Base-by-base conservation (phyloP, 2,329 filamentous ascomycete species). In the Peltaster fructicola region DNA sequence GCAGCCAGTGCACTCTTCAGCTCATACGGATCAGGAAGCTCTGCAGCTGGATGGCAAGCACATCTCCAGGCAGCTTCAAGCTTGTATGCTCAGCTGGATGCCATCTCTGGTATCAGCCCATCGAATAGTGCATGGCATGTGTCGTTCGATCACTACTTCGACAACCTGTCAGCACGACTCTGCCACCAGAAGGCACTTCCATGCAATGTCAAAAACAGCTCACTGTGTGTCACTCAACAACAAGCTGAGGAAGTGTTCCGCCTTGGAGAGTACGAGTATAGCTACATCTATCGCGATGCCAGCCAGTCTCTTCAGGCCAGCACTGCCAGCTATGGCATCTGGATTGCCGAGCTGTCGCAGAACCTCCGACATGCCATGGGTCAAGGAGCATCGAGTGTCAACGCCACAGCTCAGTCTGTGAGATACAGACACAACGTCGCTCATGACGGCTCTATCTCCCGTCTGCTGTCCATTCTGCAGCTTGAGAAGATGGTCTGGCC, bases 131-230 rank as follows among this genome's bases (percentile, higher is more conserved):
- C 59, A 3, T 88, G 79, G 56, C 77, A 85, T 41, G 59, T 51
- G 19, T 72, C 63, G 26, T 73, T 76, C 39, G 80, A 88, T 43
- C 79, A 82, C 48, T 88, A 88, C 53, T 88, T 73, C 40, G 80
- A 88, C 46, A 88, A 82, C 41, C 61, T 88, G 2, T 81, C 76
- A 0, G 73, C 78, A 0, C 63, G 78, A 0, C 73, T 81, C 43
- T 88, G 79, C 46, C 78, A 88, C 43, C 54, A 50, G 10, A 78
- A 75, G 40, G 65, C 75, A 0, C 54, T 84, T 1, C 79, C 78
- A 0, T 85, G 78, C 52, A 67, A 63, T 33, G 47, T 34, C 26
- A 60, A 60, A 32, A 58, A 62, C 26, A 52, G 48, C 0, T 35
- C 51, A 0, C 50, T 53, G 0, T 85, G 79, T 42, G 54, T 84